Base-by-base conservation (phyloP, 169 alveolate genomes). In the Plasmodium berghei region DNA sequence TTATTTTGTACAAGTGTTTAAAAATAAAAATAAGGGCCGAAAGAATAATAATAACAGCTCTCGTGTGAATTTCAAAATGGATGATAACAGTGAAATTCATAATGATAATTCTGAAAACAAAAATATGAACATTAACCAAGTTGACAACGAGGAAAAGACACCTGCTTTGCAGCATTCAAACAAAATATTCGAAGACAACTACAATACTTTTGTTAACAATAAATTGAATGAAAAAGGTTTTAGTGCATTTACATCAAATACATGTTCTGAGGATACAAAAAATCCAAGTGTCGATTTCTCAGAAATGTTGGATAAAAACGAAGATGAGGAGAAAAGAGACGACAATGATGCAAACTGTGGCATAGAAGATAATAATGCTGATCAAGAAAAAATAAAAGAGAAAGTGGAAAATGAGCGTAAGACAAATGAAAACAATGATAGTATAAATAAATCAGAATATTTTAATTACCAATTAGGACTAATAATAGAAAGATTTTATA, bases 1-100 rank as follows among this genome's bases (percentile, higher is more conserved):
- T 24, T 63, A 75, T 18, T 75, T 75, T 42, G 67, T 75, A 12
- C 73, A 75, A 58, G 48, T 75, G n/a, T 75, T 75, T 64, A 74
- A 74, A 61, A 74, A 62, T 46, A 74, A 62, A 54, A 73, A 73
- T 34, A 34, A 34, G 42, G 8, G 8, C 0, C 42, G 8, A 18
- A 75, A 26, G n/a, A 75, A 16, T 12, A 63, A 75, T 2, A 40
- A 24, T 1, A 26, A 42, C 4, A n/a, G 28, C 26, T 4, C n/a
- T 18, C 46, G 10, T 12, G 8, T 42, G 5, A 46, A 24, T 45
- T 16, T 12, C 10, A 42, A 66, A 16, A 2, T 16, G 14, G 9
- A 12, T 10, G 42, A 42, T 9, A 10, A 24, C n/a, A 42, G 42
- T 62, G 46, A 22, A 24, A 62, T 24, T 9, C 24, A 26, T 26